Base-by-base conservation (phyloP, 192 early-diverging fungal genomes). In the Powellomyces hirtus region DNA sequence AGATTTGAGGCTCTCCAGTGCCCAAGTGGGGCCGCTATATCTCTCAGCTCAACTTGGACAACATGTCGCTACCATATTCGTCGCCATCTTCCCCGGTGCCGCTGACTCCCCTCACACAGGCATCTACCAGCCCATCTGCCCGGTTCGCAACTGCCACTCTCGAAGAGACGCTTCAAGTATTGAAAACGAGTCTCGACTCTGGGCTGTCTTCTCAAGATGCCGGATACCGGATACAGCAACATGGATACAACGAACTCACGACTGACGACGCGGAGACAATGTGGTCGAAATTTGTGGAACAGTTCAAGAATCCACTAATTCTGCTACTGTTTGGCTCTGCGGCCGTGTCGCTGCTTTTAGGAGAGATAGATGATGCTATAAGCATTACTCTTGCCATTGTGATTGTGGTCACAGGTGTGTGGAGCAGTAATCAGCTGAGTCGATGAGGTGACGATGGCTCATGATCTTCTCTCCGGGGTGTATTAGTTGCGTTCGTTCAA, bases 401-500 rank as follows among this genome's bases (percentile, higher is more conserved):
- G 6, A 91, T 91, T 80, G 89, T 91, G 27, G 81, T 89, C 10
- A 88, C 88, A 26, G 88, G 88, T 89, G 76, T 44, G 45, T 64
- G 31, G 30, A 16, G 29, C 24, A 51, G 40, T 64, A 14, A n/a
- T 18, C 13, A n/a, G 11, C 1, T 57, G 40, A n/a, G 26, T 13
- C 1, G 50, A 27, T 56, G 24, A 20, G 20, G 29, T 37, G 61
- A 35, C 59, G 6, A 70, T n/a, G n/a, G n/a, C n/a, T n/a, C n/a
- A n/a, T n/a, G n/a, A n/a, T n/a, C n/a, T n/a, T n/a, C n/a, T n/a
- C n/a, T n/a, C n/a, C n/a, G n/a, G n/a, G n/a, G n/a, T n/a, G n/a
- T n/a, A n/a, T n/a, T n/a, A 92, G 91, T 94, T 30, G 91, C 91
- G 0, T 94, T 94, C 77, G 84, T 92, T 6, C 92, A 94, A 72